phyloP scores from a whole-genome alignment of 2,329 filamentous ascomycete species.

The Karstenula rhodostoma region DNA sequence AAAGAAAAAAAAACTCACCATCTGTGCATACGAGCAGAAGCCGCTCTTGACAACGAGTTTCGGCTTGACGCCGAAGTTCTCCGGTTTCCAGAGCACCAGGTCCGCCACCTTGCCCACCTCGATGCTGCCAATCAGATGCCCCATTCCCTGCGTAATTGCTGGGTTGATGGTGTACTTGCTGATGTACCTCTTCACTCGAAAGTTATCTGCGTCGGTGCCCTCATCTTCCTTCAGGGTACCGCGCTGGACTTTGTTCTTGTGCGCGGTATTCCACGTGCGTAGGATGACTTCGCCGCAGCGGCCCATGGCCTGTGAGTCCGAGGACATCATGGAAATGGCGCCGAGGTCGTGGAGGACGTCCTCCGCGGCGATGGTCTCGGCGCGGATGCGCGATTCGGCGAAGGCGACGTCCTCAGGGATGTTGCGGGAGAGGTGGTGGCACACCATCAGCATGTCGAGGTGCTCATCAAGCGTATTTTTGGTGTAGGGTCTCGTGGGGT shows the following conservation, averaged over 20 bases:
- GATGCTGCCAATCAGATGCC: constrained; percentile 83
- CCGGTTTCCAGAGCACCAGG: constrained; percentile 84
- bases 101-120: constrained; percentile 92
- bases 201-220: constrained; percentile 84
- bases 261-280: constrained; percentile 94
- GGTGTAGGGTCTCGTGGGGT: constrained; percentile 90
- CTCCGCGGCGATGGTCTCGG: constrained; percentile 95
- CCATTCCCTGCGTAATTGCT: constrained; percentile 88
- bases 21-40: constrained; percentile 81
- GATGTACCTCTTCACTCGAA: constrained; percentile 89
- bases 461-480: constrained; percentile 94
- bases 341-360: constrained; percentile 95
- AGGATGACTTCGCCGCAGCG: constrained; percentile 93
- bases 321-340: constrained; percentile 97
- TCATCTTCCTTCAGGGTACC: constrained; percentile 79
- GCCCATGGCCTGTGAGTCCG: constrained; percentile 96
- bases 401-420: constrained; percentile 97
- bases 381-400: constrained; percentile 90
- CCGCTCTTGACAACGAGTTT: constrained; percentile 84
- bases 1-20: constrained; percentile 64
- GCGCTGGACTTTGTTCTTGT: constrained; percentile 93
- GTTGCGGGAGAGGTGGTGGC: constrained; percentile 90
- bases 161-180: constrained; percentile 98
- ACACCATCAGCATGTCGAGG: constrained; percentile 98
- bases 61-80: constrained; percentile 88